Percentiles rank a stretch among this genome's conserved stretches.
These are phyloP conservation scores for Penicillium roqueforti DNA, from an alignment of 495 filamentous ascomycete genomes.

Conservation along the genomic window DNA sequence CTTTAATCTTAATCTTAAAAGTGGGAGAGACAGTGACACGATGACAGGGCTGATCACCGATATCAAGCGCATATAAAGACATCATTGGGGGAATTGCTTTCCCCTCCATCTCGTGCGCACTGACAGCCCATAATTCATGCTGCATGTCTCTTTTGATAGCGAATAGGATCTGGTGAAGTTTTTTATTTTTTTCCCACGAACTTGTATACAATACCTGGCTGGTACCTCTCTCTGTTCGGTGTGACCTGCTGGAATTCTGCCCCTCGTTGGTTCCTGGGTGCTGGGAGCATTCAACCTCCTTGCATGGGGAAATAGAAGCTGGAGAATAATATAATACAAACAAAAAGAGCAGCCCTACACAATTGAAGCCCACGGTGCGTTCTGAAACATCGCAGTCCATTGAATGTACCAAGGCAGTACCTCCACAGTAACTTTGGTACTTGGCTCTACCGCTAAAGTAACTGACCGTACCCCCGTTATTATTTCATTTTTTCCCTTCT, in stretches of 20 bases:
- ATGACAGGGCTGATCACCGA: background rate
- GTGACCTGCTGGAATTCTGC: conserved; percentile 4
- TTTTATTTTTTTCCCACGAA: background rate
- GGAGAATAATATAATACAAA: no score
- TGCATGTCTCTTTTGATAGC: background rate
- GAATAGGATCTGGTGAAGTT: conserved; percentile 3
- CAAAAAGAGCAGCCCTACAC: no score
- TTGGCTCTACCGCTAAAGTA: conserved; percentile 22
- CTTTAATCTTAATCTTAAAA: no score
- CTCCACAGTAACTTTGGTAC: conserved; percentile 28
- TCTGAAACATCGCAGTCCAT: background rate
- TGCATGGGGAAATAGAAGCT: conserved; percentile 12
- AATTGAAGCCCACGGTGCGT: no score
- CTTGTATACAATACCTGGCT: background rate
- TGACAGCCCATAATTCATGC: conserved; percentile 9
- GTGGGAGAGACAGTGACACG: no score
- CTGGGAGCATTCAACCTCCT: conserved; percentile 2
- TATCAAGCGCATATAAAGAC: no score
- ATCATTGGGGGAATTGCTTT: background rate
- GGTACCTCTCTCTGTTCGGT: background rate
- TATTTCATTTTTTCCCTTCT: conserved; percentile 20
- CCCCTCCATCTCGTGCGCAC: conserved; percentile 24
- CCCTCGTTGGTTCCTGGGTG: background rate
- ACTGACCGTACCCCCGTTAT: conserved; percentile 9
- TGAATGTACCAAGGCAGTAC: conserved; percentile 19